phyloP scores from a whole-genome alignment of 2,329 filamentous ascomycete genomes.

The Sphaerulina vaccinii region DNA sequence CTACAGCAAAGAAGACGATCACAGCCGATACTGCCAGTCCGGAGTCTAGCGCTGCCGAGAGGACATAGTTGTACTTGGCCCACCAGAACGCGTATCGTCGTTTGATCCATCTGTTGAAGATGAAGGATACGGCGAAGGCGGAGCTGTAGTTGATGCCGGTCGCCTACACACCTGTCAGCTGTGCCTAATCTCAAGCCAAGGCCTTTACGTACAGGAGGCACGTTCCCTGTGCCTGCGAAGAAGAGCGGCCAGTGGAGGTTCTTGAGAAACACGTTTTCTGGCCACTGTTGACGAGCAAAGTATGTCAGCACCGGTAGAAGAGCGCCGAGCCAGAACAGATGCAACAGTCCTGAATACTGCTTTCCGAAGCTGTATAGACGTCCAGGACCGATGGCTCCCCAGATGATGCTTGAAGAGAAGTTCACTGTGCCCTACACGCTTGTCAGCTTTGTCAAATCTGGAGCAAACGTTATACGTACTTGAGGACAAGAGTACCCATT shows the following conservation, averaged over 20 bases:
- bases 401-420: background rate
- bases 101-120: slow-evolving; percentile 8
- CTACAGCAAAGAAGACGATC: background rate
- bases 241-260: slow-evolving; percentile 2
- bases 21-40: background rate
- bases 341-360: slow-evolving; percentile 1
- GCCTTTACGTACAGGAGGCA: too few species aligned
- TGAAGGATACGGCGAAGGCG: background rate
- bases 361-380: slow-evolving; percentile 5
- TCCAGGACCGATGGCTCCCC: slow-evolving; percentile 2
- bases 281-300: background rate
- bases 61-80: slow-evolving; percentile 10
- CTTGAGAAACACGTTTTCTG: background rate
- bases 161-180: too few species aligned
- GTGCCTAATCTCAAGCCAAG: too few species aligned
- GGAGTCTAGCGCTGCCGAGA: slow-evolving; percentile 1
- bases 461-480: background rate
- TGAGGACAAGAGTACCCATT: slow-evolving; percentile 6
- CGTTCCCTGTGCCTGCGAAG: slow-evolving; percentile 2
- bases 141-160: slow-evolving; percentile 3
- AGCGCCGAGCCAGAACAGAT: slow-evolving; percentile 3
- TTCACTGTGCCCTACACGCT: background rate
- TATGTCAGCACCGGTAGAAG: background rate
- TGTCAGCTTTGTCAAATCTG: background rate
- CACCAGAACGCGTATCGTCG: background rate